Conservation (phyloP, 331 rosid species). For the Acacia concinna region DNA sequence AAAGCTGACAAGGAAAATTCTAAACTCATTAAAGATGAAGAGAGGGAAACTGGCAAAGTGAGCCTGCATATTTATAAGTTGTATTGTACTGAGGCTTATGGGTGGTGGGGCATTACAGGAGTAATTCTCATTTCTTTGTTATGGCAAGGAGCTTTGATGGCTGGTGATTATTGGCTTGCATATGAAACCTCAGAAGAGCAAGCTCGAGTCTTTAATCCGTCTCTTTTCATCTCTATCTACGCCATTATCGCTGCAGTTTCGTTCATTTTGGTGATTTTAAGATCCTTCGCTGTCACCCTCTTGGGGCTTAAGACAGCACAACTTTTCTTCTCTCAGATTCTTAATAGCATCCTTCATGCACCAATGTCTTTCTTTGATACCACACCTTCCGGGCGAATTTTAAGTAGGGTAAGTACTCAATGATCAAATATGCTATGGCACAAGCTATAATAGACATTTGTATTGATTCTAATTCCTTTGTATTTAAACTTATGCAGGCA, state of each 20-base stretch:
- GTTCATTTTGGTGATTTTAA: background rate
- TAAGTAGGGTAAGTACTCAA: background rate
- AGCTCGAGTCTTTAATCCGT: background rate
- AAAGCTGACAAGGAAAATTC: background rate
- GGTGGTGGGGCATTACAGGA: background rate
- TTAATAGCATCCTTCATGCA: background rate
- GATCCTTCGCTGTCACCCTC: background rate
- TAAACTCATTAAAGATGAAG: conserved; percentile 4
- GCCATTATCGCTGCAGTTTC: background rate
- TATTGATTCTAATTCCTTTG: background rate
- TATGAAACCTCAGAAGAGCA: background rate
- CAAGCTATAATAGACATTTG: background rate
- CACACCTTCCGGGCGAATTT: background rate
- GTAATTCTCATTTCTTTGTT: background rate
- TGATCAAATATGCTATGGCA: background rate
- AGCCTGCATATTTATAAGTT: background rate
- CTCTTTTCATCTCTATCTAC: background rate
- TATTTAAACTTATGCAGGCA: background rate
- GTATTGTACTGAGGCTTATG: conserved; percentile 1
- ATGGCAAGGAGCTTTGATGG: background rate
- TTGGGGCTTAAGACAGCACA: conserved; percentile 1
- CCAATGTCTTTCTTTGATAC: conserved; percentile 1
- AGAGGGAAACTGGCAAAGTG: conserved; percentile 10
- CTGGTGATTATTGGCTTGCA: conserved; percentile 1
- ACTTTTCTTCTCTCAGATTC: background rate